A percentile compares a stretch with the other conserved stretches of the same genome.
phyloP scores from a whole-genome alignment of 768 basidiomycete genomes.

The Russula sp. region DNA sequence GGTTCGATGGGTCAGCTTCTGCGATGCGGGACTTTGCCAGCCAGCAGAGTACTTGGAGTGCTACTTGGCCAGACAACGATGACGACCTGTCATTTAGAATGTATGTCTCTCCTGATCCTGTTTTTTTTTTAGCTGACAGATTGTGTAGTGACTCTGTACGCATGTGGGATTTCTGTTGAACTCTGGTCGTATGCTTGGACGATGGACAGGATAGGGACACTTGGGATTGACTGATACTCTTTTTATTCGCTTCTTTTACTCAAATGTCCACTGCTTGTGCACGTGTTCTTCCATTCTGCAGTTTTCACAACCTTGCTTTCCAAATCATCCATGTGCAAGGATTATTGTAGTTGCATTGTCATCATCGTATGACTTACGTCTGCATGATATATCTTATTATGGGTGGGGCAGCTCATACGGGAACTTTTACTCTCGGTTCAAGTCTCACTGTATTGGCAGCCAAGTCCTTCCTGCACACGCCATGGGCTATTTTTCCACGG shows the following conservation, averaged over 20 bases:
- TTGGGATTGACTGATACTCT: background rate
- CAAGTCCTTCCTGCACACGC: no score
- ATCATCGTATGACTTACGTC: background rate
- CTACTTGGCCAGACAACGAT: constrained; percentile 67
- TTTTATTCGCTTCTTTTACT: background rate
- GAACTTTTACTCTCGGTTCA: background rate
- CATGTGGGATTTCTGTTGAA: constrained; percentile 38
- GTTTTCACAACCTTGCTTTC: background rate
- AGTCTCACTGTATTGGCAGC: no score
- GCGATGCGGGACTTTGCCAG: constrained; percentile 71
- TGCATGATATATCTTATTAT: background rate
- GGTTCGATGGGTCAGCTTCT: constrained; percentile 59
- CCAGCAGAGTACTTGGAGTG: constrained; percentile 62
- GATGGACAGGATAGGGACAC: background rate
- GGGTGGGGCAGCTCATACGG: background rate
- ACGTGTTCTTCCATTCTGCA: background rate
- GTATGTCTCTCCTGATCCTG: constrained; percentile 37
- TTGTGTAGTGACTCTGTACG: constrained; percentile 37
- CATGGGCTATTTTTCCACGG: no score
- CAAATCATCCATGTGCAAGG: background rate
- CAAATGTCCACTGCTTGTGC: background rate
- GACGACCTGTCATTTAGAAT: constrained; percentile 67
- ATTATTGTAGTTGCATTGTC: background rate
- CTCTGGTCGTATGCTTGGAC: background rate
- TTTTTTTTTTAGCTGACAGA: background rate